Evolutionary conservation across 176 grass and related monocot species (phyloP).

Genomic region (Zizania latifolia): DNA sequence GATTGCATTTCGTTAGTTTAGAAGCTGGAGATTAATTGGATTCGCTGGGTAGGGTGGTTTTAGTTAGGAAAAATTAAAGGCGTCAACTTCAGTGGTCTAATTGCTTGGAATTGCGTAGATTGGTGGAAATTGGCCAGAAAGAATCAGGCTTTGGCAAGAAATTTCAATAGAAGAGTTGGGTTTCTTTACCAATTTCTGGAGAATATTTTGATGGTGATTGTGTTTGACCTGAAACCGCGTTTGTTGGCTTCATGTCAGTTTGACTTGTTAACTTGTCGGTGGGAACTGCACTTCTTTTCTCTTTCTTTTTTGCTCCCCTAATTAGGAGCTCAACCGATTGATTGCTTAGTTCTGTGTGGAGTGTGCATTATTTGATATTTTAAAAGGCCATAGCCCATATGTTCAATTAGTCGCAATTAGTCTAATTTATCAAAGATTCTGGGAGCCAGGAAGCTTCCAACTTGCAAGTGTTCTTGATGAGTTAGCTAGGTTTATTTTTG

Average conservation of each 20-base stretch:
- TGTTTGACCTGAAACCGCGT: conserved; percentile 27
- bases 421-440: neutral
- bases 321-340: too few relatives aligned
- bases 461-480: neutral
- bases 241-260: conserved; percentile 18
- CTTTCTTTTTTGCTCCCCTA: too few relatives aligned
- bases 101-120: neutral
- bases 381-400: too few relatives aligned
- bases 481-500: neutral
- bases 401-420: neutral
- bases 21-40: neutral
- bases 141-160: neutral
- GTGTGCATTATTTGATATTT: too few relatives aligned
- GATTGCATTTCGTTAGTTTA: neutral
- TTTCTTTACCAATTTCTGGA: neutral
- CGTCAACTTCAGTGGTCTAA: conserved; percentile 22
- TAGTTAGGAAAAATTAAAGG: neutral
- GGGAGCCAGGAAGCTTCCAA: neutral
- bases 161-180: neutral
- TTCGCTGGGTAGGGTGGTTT: conserved; percentile 2
- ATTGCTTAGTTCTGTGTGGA: too few relatives aligned
- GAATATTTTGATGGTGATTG: conserved; percentile 26
- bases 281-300: too few relatives aligned
- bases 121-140: neutral
- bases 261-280: conserved; percentile 32